These are phyloP conservation scores for Gastrolobium villosum DNA, from an alignment of 306 rosid genomes.

Conservation along the genomic window DNA sequence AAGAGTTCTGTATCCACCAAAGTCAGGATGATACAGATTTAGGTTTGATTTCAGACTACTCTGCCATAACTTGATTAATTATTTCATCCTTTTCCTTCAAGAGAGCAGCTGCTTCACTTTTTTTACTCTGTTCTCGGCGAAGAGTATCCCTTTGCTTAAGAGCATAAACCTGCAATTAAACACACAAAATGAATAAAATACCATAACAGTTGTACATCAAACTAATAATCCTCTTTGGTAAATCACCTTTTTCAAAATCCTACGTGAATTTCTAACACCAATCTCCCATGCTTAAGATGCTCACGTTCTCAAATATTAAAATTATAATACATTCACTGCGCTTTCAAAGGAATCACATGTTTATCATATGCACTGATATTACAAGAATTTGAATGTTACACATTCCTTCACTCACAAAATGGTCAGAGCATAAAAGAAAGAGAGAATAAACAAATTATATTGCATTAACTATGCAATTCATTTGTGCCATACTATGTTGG, in stretches of 20 bases:
- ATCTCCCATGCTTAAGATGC: slow-evolving; percentile 40
- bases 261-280: slow-evolving; percentile 33
- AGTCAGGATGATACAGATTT: slow-evolving; percentile 34
- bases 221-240: slow-evolving; percentile 38
- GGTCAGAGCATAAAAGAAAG: too few species aligned
- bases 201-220: neutral
- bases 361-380: slow-evolving; percentile 14
- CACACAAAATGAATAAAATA: slow-evolving; percentile 30
- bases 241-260: slow-evolving; percentile 37
- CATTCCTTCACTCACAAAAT: too few species aligned
- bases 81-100: slow-evolving; percentile 93
- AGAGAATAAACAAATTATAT: too few species aligned
- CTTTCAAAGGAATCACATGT: neutral
- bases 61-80: slow-evolving; percentile 93
- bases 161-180: slow-evolving; percentile 70
- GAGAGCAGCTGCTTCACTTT: slow-evolving; percentile 86
- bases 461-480: neutral
- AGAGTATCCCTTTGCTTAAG: slow-evolving; percentile 88
- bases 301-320: slow-evolving; percentile 20
- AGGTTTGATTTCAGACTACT: slow-evolving; percentile 53
- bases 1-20: neutral
- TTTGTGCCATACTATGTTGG: slow-evolving; percentile 27
- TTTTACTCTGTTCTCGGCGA: slow-evolving; percentile 82
- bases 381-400: slow-evolving; percentile 15
- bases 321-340: slow-evolving; percentile 12